These are phyloP conservation scores for Aquilaria malaccensis DNA, from an alignment of 345 rosid genomes.

Conservation along the genomic window DNA sequence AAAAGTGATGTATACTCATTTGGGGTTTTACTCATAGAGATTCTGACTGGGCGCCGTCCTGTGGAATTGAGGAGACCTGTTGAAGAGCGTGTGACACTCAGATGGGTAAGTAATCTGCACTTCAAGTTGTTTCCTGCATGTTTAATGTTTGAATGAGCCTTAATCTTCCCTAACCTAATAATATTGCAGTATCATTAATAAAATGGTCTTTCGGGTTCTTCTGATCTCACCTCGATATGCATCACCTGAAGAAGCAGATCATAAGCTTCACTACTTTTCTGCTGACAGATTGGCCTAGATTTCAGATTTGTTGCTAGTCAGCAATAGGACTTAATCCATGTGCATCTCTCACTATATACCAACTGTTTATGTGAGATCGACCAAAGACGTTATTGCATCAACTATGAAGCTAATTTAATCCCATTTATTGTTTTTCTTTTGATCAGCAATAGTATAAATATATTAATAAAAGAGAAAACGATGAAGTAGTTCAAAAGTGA, in stretches of 20 bases:
- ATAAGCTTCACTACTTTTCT: neutral
- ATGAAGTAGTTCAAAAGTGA: too few relatives aligned
- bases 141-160: neutral
- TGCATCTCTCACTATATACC: too few relatives aligned
- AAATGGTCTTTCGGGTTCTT: neutral
- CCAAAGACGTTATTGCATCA: too few relatives aligned
- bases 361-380: too few relatives aligned
- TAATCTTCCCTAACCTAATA: too few relatives aligned
- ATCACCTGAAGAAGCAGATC: neutral
- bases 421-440: too few relatives aligned
- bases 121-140: slow-evolving; percentile 5
- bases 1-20: slow-evolving; percentile 93
- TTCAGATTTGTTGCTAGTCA: neutral
- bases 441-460: too few relatives aligned
- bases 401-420: too few relatives aligned
- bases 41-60: slow-evolving; percentile 85
- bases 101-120: slow-evolving; percentile 61
- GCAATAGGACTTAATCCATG: too few relatives aligned
- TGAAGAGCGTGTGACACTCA: slow-evolving; percentile 68
- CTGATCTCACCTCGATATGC: neutral
- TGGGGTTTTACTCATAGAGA: slow-evolving; percentile 83
- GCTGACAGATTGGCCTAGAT: too few relatives aligned
- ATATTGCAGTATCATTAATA: too few relatives aligned
- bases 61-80: slow-evolving; percentile 52
- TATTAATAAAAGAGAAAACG: too few relatives aligned